Percentiles rank a stretch among this genome's conserved stretches.
Conservation (phyloP, 2,329 filamentous ascomycete genomes). For the Zymoseptoria passerinii region DNA sequence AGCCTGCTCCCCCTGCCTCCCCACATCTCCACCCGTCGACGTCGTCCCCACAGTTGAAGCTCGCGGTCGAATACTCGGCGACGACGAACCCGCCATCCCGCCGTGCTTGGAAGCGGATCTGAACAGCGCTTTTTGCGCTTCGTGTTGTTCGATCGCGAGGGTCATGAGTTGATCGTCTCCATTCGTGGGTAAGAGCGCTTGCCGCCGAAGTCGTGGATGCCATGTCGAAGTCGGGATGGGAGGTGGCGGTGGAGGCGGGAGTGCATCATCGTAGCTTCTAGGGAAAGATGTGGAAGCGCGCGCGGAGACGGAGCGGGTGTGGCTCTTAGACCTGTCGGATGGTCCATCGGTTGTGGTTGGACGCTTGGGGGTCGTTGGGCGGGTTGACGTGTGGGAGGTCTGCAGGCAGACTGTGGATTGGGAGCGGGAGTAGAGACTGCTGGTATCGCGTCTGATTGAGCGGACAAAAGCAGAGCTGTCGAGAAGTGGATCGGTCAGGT, state of each 20-base stretch:
- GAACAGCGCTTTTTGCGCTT: slow-evolving; percentile 29
- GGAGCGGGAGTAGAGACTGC: not conserved
- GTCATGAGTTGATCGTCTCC: slow-evolving; percentile 23
- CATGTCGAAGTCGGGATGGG: not conserved
- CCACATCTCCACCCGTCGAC: slow-evolving; percentile 20
- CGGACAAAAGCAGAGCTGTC: not conserved
- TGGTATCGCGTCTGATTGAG: not conserved
- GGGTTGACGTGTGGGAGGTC: not conserved
- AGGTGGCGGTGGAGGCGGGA: not conserved
- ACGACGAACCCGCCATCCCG: slow-evolving; percentile 2
- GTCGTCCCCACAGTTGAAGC: slow-evolving; percentile 33
- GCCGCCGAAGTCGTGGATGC: not conserved
- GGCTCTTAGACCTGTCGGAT: not conserved
- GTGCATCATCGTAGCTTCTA: not conserved
- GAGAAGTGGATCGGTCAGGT: too few relatives aligned
- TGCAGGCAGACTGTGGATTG: not conserved
- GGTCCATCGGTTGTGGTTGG: not conserved
- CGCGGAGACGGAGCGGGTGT: not conserved
- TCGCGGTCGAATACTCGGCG: slow-evolving; percentile 36
- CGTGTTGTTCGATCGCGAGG: slow-evolving; percentile 26
- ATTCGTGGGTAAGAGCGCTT: not conserved
- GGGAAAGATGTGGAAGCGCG: too few relatives aligned
- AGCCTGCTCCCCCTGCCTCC: too few relatives aligned
- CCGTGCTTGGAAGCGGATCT: slow-evolving; percentile 23
- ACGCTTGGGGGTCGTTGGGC: not conserved